phyloP scores from a whole-genome alignment of 495 filamentous ascomycete species.

The Daldinia childiae region DNA sequence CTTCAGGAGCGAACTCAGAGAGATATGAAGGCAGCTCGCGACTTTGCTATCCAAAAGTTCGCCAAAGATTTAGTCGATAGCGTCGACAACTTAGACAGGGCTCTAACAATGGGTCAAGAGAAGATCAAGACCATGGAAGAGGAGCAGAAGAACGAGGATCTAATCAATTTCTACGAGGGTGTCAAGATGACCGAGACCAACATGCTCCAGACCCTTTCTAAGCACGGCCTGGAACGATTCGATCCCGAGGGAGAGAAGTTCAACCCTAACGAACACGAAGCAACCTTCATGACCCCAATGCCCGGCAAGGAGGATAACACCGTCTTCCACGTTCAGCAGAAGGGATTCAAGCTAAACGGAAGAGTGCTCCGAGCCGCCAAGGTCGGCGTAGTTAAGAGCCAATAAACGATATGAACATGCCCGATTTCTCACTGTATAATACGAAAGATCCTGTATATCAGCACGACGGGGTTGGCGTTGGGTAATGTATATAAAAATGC shows the following conservation, averaged over 20 bases:
- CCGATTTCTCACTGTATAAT: slow-evolving; percentile 36
- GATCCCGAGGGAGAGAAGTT: slow-evolving; percentile 82
- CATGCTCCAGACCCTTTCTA: slow-evolving; percentile 86
- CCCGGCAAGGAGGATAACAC: slow-evolving; percentile 86
- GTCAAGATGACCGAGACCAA: slow-evolving; percentile 94
- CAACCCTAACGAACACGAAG: slow-evolving; percentile 95
- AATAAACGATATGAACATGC: slow-evolving; percentile 43
- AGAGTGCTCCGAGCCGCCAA: slow-evolving; percentile 90
- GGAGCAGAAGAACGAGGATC: slow-evolving; percentile 68
- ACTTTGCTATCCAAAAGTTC: slow-evolving; percentile 95
- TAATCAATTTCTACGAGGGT: slow-evolving; percentile 84
- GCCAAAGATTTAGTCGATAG: slow-evolving; percentile 92
- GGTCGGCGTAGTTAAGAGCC: slow-evolving; percentile 85
- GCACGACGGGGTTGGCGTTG: slow-evolving; percentile 44
- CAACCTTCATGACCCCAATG: slow-evolving; percentile 89
- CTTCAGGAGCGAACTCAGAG: slow-evolving; percentile 94
- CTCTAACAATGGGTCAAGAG: slow-evolving; percentile 81
- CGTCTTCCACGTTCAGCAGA: slow-evolving; percentile 92
- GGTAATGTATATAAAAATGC: slow-evolving; percentile 58
- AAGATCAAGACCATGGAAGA: slow-evolving; percentile 67
- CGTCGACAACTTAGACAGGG: slow-evolving; percentile 97
- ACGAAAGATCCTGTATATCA: slow-evolving; percentile 40
- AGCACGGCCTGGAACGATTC: slow-evolving; percentile 93
- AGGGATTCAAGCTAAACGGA: slow-evolving; percentile 92
- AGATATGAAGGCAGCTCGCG: slow-evolving; percentile 83